A percentile compares a stretch with the other conserved stretches of the same genome.
phyloP scores from a whole-genome alignment of 1,139 yeast genomes.

The Candida neerlandica region DNA sequence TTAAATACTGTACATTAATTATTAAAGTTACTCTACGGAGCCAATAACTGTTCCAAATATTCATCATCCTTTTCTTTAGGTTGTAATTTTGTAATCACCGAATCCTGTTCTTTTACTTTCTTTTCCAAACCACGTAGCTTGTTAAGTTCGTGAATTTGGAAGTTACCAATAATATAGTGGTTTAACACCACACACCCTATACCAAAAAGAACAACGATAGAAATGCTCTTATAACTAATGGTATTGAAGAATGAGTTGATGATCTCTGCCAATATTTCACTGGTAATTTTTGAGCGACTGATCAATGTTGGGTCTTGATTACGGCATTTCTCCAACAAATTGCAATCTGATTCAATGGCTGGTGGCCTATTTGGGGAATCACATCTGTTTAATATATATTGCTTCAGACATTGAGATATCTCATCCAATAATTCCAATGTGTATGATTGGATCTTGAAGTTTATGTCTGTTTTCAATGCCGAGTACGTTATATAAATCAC shows the following conservation, averaged over 20 bases:
- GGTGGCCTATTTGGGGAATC: constrained; percentile 55
- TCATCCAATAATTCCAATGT: constrained; percentile 63
- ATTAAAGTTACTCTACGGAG: neutral
- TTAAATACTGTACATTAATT: neutral
- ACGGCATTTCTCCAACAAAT: constrained; percentile 83
- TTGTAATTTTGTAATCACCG: neutral
- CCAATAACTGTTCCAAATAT: neutral
- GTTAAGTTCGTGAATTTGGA: constrained; percentile 4
- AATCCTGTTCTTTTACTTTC: neutral
- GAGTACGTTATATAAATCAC: constrained; percentile 56
- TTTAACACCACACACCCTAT: constrained; percentile 1
- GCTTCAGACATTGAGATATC: constrained; percentile 69
- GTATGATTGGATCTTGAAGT: constrained; percentile 65
- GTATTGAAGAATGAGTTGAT: constrained; percentile 76
- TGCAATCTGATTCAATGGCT: constrained; percentile 72
- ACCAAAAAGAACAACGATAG: constrained; percentile 20
- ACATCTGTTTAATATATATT: constrained; percentile 76
- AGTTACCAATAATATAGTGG: constrained; percentile 4
- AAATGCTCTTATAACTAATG: constrained; percentile 71
- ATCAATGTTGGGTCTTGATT: constrained; percentile 77
- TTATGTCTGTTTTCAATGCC: constrained; percentile 72
- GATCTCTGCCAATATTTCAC: constrained; percentile 81
- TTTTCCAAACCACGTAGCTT: neutral
- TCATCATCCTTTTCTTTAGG: neutral
- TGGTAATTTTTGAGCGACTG: constrained; percentile 77